phyloP scores from a whole-genome alignment of 352 stramenopile genomes.

The Aphanomyces stellatus region DNA sequence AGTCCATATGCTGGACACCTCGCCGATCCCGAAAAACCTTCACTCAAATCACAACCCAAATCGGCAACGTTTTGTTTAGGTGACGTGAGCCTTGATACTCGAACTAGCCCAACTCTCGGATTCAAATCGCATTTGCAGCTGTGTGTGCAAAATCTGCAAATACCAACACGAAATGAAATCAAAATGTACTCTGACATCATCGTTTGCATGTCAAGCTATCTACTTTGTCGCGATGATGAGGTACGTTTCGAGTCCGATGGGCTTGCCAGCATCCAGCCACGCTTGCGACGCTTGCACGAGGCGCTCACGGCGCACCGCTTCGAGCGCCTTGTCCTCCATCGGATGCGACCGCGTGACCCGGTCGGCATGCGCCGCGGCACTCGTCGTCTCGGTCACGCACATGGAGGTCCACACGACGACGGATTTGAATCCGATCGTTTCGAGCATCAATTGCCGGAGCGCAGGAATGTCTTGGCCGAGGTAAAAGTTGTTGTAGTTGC shows the following conservation, averaged over 20 bases:
- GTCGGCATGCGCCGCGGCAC: slow-evolving; percentile 33
- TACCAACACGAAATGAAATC: no score
- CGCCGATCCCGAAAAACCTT: no score
- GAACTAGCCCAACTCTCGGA: no score
- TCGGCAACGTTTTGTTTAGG: no score
- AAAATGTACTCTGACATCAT: no score
- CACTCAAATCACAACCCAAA: no score
- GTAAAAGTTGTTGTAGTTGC: slow-evolving; percentile 29
- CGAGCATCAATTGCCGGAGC: slow-evolving; percentile 29
- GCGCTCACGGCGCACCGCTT: slow-evolving; percentile 24
- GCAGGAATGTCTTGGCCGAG: slow-evolving; percentile 37
- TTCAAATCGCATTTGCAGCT: no score
- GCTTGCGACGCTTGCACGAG: slow-evolving; percentile 35
- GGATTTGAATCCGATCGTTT: slow-evolving; percentile 26
- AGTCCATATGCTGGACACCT: no score
- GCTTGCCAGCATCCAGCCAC: slow-evolving; percentile 36
- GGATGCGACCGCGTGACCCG: slow-evolving; percentile 27
- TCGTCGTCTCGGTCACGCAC: slow-evolving; percentile 41
- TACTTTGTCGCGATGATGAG: slow-evolving; percentile 38
- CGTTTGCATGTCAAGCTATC: no score
- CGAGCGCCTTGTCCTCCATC: slow-evolving; percentile 28
- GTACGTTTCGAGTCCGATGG: slow-evolving; percentile 48
- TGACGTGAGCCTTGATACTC: no score
- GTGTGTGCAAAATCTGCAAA: no score
- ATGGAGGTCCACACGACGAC: slow-evolving; percentile 44